Conservation (phyloP, 73 alveolate species). For the Tetrahymena borealis region DNA sequence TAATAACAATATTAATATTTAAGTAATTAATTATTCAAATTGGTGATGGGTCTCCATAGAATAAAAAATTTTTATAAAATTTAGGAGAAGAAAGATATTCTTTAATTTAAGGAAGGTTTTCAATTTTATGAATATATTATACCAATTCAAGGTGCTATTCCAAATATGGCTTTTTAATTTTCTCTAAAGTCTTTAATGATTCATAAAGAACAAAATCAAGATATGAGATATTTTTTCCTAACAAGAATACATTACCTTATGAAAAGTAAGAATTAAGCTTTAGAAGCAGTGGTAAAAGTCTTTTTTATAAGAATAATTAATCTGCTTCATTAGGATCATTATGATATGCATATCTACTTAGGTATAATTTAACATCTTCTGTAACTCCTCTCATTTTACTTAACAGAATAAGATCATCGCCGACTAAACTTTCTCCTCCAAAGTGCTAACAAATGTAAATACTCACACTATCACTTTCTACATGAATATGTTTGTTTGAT, state of each 20-base stretch:
- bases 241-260: not conserved
- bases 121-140: not conserved
- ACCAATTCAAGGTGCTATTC: not conserved
- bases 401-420: not conserved
- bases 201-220: not conserved
- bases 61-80: not conserved
- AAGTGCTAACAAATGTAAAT: not conserved
- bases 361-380: not conserved
- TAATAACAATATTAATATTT: not conserved
- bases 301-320: not conserved
- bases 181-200: not conserved
- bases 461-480: not conserved
- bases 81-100: not conserved
- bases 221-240: not conserved
- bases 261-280: not conserved
- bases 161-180: not conserved
- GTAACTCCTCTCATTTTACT: not conserved
- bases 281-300: not conserved
- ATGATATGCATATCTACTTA: not conserved
- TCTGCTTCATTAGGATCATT: not conserved
- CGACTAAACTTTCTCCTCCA: not conserved
- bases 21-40: not conserved
- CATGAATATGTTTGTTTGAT: not conserved
- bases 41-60: not conserved
- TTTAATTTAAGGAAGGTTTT: not conserved